Conservation (phyloP, 1,284 basidiomycete genomes). For the Ustilago hordei region DNA sequence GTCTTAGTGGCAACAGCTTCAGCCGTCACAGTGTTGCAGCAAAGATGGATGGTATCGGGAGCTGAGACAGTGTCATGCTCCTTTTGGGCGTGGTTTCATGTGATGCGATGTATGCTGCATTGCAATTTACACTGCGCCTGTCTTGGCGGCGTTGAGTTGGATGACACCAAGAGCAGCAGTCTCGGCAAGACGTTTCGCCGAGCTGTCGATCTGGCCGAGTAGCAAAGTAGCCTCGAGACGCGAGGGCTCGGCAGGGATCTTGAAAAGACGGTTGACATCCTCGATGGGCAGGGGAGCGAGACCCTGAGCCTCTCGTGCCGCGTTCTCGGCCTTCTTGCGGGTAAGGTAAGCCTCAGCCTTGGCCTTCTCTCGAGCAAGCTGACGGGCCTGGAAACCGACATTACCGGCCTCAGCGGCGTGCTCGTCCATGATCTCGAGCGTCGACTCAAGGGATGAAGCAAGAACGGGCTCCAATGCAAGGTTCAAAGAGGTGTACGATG, state of each 20-base stretch:
- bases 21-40: background rate
- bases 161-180: conserved; percentile 73
- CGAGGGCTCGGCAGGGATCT: conserved; percentile 88
- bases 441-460: conserved; percentile 66
- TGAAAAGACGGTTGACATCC: conserved; percentile 74
- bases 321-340: conserved; percentile 83
- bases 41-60: conserved; percentile 20
- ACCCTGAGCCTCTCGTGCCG: conserved; percentile 82
- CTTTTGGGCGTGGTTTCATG: conserved; percentile 12
- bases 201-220: conserved; percentile 69
- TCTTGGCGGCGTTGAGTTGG: conserved; percentile 65
- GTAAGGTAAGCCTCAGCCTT: conserved; percentile 78
- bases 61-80: conserved; percentile 22
- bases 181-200: conserved; percentile 69
- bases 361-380: conserved; percentile 88
- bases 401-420: conserved; percentile 74
- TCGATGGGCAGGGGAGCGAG: conserved; percentile 79
- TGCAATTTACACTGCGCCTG: conserved; percentile 54
- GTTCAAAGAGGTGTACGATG: conserved; percentile 64
- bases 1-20: conserved; percentile 7
- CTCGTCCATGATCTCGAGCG: conserved; percentile 67
- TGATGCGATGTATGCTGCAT: conserved; percentile 5
- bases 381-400: conserved; percentile 88
- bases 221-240: conserved; percentile 84
- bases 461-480: conserved; percentile 68